Percentiles rank a stretch among this genome's conserved stretches.
Conservation (phyloP, 75 land plant species). For the Adiantum capillusveneris region DNA sequence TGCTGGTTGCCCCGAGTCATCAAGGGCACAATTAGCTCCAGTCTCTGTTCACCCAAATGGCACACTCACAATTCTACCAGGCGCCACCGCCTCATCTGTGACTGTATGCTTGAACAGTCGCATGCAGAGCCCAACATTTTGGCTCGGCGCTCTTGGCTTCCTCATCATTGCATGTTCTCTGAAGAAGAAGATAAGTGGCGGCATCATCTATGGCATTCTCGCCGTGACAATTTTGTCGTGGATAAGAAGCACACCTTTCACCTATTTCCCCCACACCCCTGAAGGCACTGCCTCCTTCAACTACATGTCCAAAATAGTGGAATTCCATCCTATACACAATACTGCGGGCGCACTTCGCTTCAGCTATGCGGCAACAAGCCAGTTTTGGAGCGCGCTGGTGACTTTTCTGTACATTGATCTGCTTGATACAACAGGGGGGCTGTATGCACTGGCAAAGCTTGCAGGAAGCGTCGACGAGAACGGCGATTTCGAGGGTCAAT, state of each 20-base stretch:
- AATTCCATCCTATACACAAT: constrained; percentile 15
- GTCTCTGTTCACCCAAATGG: constrained; percentile 35
- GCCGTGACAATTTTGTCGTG: constrained; percentile 19
- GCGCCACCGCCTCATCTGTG: constrained; percentile 28
- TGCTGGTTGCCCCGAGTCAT: constrained; percentile 22
- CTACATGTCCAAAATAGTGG: constrained; percentile 22
- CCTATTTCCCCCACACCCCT: constrained; percentile 17
- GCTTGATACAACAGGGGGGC: constrained; percentile 30
- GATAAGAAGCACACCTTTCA: constrained; percentile 21
- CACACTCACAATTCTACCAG: constrained; percentile 28
- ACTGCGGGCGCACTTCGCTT: constrained; percentile 29
- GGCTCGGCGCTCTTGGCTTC: constrained; percentile 30
- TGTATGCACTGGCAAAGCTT: constrained; percentile 33
- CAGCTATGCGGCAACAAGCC: constrained; percentile 3
- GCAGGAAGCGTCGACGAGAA: constrained; percentile 15
- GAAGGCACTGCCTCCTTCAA: constrained; percentile 8
- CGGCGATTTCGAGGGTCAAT: constrained; percentile 29
- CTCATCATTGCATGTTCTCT: constrained; percentile 24
- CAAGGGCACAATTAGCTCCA: constrained; percentile 36
- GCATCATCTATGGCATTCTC: constrained; percentile 29
- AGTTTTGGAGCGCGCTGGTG: constrained; percentile 23
- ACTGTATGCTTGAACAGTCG: constrained; percentile 14
- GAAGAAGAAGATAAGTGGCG: constrained; percentile 11
- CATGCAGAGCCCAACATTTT: constrained; percentile 27
- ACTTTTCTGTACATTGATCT: constrained; percentile 33